Evolutionary conservation across 805 yeast species (phyloP), one percentile per base, ranked within the genome.

Genomic region (Candida qinlingensis): DNA sequence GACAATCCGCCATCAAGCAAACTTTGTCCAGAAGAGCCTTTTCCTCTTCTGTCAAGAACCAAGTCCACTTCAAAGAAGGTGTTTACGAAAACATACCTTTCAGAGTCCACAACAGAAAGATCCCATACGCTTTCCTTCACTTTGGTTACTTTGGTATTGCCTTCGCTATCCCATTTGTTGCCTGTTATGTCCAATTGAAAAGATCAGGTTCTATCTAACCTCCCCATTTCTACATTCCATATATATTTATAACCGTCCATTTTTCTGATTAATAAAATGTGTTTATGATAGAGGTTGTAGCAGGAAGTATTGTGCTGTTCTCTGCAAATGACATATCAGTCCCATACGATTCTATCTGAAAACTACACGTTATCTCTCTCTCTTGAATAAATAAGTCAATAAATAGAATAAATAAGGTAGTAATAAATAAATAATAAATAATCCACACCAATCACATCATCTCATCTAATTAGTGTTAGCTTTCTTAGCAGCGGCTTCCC

Each of bases 11-110:
- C 48, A 53, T 56, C 48, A 57, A 51, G 51, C 54, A 52, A 52
- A 38, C 51, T n/a, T 55, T 46, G 13, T 42, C 68, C 42, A 65
- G 63, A 58, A 73, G 85, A 69, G 63, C 71, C 37, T 83, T 83
- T 67, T 71, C 89, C 58, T 71, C 89, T 57, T 63, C 85, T 49
- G 66, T 73, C 59, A 68, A 50, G 45, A 50, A 49, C 44, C 66
- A 65, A 46, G 73, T 61, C 55, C 86, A 80, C 71, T 82, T 77
- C 65, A 81, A 81, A 61, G 85, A 80, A 64, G 97, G 97, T 64
- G 83, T 84, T 42, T 94, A 94, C 83, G 75, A 85, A 63, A 92
- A 94, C 80, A 66, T 92, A 55, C 99, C 99, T 57, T 94, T 92
- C 82, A 81, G 81, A 78, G 96, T 92, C 55, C 90, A 89, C 79